Base-by-base conservation (phyloP, 1,284 basidiomycete genomes). In the Afroboletus lepidellus region DNA sequence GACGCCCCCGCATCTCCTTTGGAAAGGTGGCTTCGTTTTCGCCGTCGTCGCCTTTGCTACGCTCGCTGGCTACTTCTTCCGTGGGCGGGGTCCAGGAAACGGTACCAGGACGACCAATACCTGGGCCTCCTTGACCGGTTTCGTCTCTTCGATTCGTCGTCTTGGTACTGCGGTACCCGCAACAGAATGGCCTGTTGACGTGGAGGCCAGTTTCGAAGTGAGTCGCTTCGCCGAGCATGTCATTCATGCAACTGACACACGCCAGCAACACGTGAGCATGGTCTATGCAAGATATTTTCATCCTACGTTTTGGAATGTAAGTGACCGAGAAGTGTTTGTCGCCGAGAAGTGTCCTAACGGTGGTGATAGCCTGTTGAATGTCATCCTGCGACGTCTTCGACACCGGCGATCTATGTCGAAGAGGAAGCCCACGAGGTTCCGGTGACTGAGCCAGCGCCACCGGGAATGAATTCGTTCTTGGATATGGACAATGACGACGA, bases 231-330 rank as follows among this genome's bases (percentile, higher is more conserved):
- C 0, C n/a, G 15, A 12, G 8, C 12, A 20, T n/a, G 33, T 8
- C n/a, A 9, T n/a, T 4, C 16, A 6, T 18, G 6, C 1, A 36
- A 7, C 34, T 36, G 18, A 36, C n/a, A n/a, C 27, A 4, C 3
- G 20, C 20, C 11, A 49, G 39, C 41, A 57, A 3, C 53, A 64
- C 25, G 59, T 64, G 0, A 64, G 46, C 18, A 60, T 63, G 62
- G 56, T 67, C 0, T 65, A 63, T 11, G 58, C 62, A 3, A 58
- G 25, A 36, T 48, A 39, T 41, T 63, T 65, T 29, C 64, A 67
- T 38, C 63, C 64, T 9, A 59, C 51, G 0, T 57, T 48, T 24
- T 67, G 64, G 62, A 55, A 67, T 13, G 62, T 64, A 25, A 46
- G 59, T 41, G 18, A 2, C 38, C 11, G 18, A 0, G 2, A 5